Evolutionary conservation across 805 yeast genomes (phyloP), one percentile per base, ranked within the genome.

Genomic region (Pichia ethanolica): DNA sequence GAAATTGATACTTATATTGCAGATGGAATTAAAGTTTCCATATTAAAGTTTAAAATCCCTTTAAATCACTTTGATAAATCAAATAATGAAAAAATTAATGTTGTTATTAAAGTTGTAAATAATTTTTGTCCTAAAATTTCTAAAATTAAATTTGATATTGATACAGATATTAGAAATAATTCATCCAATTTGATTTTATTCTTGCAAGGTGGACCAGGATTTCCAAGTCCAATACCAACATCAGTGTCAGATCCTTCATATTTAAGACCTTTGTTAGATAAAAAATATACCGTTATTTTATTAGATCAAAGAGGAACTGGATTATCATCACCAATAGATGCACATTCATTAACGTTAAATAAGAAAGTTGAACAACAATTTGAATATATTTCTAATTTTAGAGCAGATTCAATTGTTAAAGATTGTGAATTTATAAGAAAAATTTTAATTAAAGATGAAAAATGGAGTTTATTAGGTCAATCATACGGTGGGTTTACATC

Each of bases 231-330:
- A 2, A 50, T 52, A 4, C 61, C 65, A 5, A 49, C 55, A 1
- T 43, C 54, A 12, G 32, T 33, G 2, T 3, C 50, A 2, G 44
- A 46, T 14, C 62, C 64, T 1, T 33, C 48, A 4, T 62, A 45
- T 39, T 40, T 62, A 14, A 45, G 47, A 1, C 53, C 54, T 1
- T 42, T 63, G 5, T 26, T 61, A 1, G 53, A 60, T 4, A 55
- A 48, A 53, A 49, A 47, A 2, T 58, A 54, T 36, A 53, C 62
- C 1, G 62, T 63, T 8, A 41, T 79, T 12, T 71, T 68, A 39
- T 61, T 77, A 44, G 85, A 79, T 63, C 84, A 79, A 58, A 62
- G 84, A 57, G 85, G 84, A n/a, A 79, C 84, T 1, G 85, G 84
- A 0, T 59, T 74, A 28, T 73, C 80, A 43, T 64, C 74, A 4